A percentile compares a stretch with the other conserved stretches of the same genome.
Conservation (phyloP, 768 basidiomycete species). For the Termitomyces titanicus region DNA sequence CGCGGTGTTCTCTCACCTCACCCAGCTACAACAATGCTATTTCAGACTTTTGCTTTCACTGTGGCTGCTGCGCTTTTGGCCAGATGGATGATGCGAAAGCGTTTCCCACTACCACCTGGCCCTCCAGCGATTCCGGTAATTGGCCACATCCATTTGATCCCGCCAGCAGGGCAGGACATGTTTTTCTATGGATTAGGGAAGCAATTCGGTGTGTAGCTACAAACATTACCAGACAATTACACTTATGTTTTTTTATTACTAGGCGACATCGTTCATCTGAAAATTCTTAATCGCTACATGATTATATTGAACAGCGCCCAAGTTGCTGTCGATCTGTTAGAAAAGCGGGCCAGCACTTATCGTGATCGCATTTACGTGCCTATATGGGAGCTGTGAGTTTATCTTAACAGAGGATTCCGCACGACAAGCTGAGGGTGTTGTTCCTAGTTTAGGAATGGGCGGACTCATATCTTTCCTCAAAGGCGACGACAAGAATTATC, state of each 20-base stretch:
- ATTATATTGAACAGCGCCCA: conserved; percentile 20
- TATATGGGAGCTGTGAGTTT: not conserved
- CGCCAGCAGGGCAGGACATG: conserved; percentile 19
- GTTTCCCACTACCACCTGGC: conserved; percentile 23
- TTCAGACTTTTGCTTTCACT: not conserved
- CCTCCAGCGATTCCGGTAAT: conserved; percentile 33
- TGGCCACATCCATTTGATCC: conserved; percentile 32
- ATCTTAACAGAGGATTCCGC: rapidly evolving
- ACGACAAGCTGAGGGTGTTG: not conserved
- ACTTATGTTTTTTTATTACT: not conserved
- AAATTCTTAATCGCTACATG: conserved; percentile 21
- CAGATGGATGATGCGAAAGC: not conserved
- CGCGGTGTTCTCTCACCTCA: too few species aligned
- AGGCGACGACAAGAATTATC: conserved; percentile 20
- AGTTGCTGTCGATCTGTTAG: conserved; percentile 16
- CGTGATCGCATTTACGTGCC: not conserved
- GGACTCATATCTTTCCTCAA: conserved; percentile 7
- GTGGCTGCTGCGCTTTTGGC: not conserved
- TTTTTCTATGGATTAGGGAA: conserved; percentile 29
- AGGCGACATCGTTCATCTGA: not conserved
- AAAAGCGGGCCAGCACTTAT: not conserved
- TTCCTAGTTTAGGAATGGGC: not conserved
- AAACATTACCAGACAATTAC: not conserved
- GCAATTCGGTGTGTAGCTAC: conserved; percentile 24
- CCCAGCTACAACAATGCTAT: too few species aligned